Evolutionary conservation across 2,329 filamentous ascomycete genomes (phyloP).

Genomic region (Trichophyton mentagrophytes): DNA sequence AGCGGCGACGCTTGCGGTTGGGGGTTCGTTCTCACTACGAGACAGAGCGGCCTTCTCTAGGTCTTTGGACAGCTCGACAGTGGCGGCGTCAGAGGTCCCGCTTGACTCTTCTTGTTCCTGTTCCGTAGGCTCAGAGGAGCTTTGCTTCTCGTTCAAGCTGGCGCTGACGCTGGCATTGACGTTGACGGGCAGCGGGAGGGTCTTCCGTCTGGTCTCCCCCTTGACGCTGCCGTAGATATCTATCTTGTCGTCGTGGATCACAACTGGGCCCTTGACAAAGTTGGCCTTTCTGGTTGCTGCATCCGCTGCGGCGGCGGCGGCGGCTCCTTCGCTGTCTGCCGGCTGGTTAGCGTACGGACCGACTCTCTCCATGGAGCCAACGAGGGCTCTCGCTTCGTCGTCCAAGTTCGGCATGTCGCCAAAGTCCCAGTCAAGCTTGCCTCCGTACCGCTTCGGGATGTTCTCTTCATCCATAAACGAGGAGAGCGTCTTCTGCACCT

Average conservation of each 20-base stretch:
- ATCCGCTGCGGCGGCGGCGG: neutral
- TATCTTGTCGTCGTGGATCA: conserved; percentile 70
- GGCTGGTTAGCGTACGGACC: conserved; percentile 17
- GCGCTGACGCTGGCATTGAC: no score
- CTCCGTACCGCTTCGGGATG: conserved; percentile 83
- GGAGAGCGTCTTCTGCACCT: conserved; percentile 64
- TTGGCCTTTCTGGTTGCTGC: conserved; percentile 7
- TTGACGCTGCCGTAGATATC: conserved; percentile 54
- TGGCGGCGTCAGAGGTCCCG: conserved; percentile 11
- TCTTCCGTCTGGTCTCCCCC: conserved; percentile 10
- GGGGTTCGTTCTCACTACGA: neutral
- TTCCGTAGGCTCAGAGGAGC: neutral
- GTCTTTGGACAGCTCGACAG: conserved; percentile 24
- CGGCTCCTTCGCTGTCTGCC: conserved; percentile 13
- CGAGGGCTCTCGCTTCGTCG: conserved; percentile 25
- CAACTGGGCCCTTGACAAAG: conserved; percentile 40
- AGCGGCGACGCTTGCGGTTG: neutral
- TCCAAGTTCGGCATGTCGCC: conserved; percentile 66
- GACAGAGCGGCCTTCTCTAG: conserved; percentile 18
- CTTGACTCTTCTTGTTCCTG: neutral
- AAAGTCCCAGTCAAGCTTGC: conserved; percentile 69
- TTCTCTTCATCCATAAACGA: conserved; percentile 69
- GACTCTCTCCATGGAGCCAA: conserved; percentile 20
- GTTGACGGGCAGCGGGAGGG: conserved; percentile 1
- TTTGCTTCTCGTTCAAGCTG: neutral